These are phyloP conservation scores for Botrytis medusae DNA, from an alignment of 2,329 filamentous ascomycete species.

Conservation along the genomic window DNA sequence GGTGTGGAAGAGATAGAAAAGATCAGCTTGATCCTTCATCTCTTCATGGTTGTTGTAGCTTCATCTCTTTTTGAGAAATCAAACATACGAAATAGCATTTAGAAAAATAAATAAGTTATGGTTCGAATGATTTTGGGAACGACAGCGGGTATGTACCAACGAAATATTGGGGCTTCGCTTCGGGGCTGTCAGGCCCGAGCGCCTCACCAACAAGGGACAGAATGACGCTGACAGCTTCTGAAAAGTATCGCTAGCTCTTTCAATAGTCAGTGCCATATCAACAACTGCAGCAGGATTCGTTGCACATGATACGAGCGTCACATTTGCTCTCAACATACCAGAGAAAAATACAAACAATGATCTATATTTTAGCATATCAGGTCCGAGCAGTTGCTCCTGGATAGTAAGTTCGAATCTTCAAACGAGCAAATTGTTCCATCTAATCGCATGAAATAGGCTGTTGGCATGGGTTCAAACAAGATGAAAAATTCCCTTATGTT, in stretches of 20 bases:
- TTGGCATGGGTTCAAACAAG: slow-evolving; percentile 54
- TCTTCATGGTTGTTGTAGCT: background rate
- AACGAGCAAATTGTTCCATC: background rate
- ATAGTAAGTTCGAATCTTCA: slow-evolving; percentile 36
- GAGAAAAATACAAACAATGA: slow-evolving; percentile 47
- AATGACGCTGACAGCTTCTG: background rate
- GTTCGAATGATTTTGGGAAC: slow-evolving; percentile 12
- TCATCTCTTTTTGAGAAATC: background rate
- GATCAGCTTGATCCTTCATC: background rate
- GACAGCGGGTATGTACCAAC: slow-evolving; percentile 7
- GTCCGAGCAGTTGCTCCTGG: slow-evolving; percentile 50
- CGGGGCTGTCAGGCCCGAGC: background rate
- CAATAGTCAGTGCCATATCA: slow-evolving; percentile 4
- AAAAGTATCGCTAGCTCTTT: slow-evolving; percentile 17
- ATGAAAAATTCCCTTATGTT: slow-evolving; percentile 56
- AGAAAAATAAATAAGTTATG: background rate
- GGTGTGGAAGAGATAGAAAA: background rate
- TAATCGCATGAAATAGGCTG: slow-evolving; percentile 38
- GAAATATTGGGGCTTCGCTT: background rate
- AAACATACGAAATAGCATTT: background rate
- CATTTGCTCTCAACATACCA: slow-evolving; percentile 53
- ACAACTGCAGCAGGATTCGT: slow-evolving; percentile 41
- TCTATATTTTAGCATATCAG: slow-evolving; percentile 55
- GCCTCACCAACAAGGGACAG: background rate
- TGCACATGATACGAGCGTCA: slow-evolving; percentile 45